A percentile compares a stretch with the other conserved stretches of the same genome.
Conservation (phyloP, 768 basidiomycete species). For the Psilocybe sp. region DNA sequence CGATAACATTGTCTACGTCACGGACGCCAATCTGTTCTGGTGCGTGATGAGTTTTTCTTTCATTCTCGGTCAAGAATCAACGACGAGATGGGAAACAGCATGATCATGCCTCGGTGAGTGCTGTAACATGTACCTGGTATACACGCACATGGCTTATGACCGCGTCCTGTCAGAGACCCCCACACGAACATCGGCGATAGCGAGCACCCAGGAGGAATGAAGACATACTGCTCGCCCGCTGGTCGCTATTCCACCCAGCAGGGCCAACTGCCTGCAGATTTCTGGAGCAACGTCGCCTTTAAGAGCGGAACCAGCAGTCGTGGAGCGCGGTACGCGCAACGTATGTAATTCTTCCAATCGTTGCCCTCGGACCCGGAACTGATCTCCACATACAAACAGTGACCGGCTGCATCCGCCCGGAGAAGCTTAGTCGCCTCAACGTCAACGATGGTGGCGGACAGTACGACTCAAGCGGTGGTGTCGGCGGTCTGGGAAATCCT, state of each 20-base stretch:
- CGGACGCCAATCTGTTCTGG: slow-evolving; percentile 41
- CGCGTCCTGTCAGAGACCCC: slow-evolving; percentile 26
- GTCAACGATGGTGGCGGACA: slow-evolving; percentile 48
- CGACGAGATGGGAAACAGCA: slow-evolving; percentile 20
- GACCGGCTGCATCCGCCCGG: slow-evolving; percentile 51
- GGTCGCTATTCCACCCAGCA: slow-evolving; percentile 40
- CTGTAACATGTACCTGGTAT: too few relatives aligned
- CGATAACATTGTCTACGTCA: slow-evolving; percentile 54
- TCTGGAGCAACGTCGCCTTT: slow-evolving; percentile 51
- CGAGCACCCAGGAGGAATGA: slow-evolving; percentile 51
- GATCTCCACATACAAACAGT: too few relatives aligned
- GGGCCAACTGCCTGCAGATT: slow-evolving; percentile 42
- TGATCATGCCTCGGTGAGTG: slow-evolving; percentile 45
- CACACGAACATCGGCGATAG: slow-evolving; percentile 57
- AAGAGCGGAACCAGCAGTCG: slow-evolving; percentile 39
- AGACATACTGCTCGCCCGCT: slow-evolving; percentile 49
- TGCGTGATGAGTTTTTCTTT: slow-evolving; percentile 19
- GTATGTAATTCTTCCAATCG: slow-evolving; percentile 26
- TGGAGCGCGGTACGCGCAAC: slow-evolving; percentile 41
- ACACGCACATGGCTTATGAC: background rate
- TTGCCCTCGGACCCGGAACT: too few relatives aligned
- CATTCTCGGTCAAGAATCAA: background rate
- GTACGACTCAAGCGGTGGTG: slow-evolving; percentile 56
- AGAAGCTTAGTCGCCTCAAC: slow-evolving; percentile 39
- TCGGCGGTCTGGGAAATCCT: slow-evolving; percentile 47